These are phyloP conservation scores for Schizochytrium sp. DNA, from an alignment of 108 stramenopile species.

Conservation along the genomic window DNA sequence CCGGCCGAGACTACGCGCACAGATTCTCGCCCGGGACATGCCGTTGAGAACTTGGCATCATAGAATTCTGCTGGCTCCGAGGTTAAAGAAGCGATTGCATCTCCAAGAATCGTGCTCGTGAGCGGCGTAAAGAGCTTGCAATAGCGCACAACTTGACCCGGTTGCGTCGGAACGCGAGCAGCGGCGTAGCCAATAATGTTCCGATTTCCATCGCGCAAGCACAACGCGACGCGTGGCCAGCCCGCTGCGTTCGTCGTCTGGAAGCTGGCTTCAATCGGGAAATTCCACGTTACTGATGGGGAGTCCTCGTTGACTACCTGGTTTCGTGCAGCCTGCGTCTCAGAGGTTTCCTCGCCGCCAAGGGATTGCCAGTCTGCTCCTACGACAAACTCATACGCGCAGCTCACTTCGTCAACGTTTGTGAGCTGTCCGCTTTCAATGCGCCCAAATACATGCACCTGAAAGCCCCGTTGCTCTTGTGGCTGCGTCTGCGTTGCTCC, in stretches of 20 bases:
- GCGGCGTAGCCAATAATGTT: neutral
- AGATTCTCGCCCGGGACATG: neutral
- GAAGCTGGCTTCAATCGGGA: neutral
- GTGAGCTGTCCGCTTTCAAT: neutral
- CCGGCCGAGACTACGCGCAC: neutral
- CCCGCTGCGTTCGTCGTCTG: neutral
- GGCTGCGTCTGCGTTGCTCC: neutral
- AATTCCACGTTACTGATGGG: neutral
- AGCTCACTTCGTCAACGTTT: neutral
- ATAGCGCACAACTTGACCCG: neutral
- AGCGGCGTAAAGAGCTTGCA: slow-evolving; percentile 14
- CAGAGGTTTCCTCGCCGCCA: neutral
- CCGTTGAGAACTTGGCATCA: neutral
- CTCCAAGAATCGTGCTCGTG: neutral
- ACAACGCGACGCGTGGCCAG: neutral
- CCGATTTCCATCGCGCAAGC: neutral
- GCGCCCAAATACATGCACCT: neutral
- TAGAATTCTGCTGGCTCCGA: neutral
- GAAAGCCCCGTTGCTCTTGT: neutral
- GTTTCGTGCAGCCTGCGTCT: neutral
- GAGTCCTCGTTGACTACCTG: neutral
- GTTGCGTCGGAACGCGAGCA: neutral
- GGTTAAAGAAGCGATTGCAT: neutral
- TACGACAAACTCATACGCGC: neutral
- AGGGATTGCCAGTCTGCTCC: neutral